These are phyloP conservation scores for Fusarium phyllophilum DNA, from an alignment of 2,329 filamentous ascomycete species.

Conservation along the genomic window DNA sequence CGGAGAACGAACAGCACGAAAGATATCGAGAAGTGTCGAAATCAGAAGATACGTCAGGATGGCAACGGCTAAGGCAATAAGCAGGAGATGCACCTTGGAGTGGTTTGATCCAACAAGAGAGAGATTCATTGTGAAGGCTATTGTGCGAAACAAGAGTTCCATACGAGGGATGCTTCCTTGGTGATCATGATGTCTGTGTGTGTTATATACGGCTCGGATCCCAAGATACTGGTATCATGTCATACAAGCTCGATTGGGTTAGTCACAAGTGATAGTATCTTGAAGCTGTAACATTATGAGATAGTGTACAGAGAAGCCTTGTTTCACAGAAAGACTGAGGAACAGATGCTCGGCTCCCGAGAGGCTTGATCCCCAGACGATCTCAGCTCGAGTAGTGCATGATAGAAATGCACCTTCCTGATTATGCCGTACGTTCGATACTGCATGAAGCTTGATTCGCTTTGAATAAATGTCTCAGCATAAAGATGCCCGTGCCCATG, in stretches of 20 bases:
- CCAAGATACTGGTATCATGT: not conserved
- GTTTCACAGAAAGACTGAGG: not conserved
- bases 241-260: not conserved
- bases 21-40: not conserved
- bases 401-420: not conserved
- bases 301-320: not conserved
- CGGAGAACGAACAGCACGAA: not conserved
- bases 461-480: not conserved
- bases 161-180: not conserved
- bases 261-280: not conserved
- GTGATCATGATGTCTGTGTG: not conserved
- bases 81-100: not conserved
- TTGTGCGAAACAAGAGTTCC: accelerated
- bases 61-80: not conserved
- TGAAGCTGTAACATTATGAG: not conserved
- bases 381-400: not conserved
- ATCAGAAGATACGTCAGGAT: not conserved
- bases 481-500: not conserved
- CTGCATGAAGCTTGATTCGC: not conserved
- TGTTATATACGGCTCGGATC: not conserved
- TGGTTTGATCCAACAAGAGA: too few species aligned
- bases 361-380: too few species aligned
- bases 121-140: not conserved
- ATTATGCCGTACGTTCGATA: not conserved
- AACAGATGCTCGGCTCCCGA: not conserved